These are phyloP conservation scores for Tieghemostelium lacteum DNA, from an alignment of 78 protist genomes.

Conservation along the genomic window DNA sequence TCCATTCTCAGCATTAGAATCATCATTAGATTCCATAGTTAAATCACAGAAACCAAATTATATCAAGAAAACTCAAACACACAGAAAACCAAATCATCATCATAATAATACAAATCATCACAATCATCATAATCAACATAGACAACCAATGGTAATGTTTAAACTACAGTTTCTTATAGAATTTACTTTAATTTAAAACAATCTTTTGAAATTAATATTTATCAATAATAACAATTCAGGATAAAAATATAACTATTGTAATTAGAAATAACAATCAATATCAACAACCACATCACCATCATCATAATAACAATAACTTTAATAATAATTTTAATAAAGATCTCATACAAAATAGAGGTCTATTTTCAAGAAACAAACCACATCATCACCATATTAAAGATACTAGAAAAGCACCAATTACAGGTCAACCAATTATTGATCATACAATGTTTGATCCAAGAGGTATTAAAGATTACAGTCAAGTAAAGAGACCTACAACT, in stretches of 20 bases:
- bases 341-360: background rate
- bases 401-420: background rate
- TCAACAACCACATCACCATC: background rate
- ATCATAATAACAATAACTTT: background rate
- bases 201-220: no score
- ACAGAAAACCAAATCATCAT: background rate
- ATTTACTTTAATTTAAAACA: background rate
- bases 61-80: no score
- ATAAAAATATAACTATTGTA: no score
- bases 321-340: no score
- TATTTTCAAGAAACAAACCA: background rate
- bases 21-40: background rate
- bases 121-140: no score
- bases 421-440: slow-evolving; percentile 29
- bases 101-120: background rate
- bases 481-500: slow-evolving; percentile 14
- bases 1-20: background rate
- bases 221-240: no score
- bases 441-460: slow-evolving; percentile 65
- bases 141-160: no score
- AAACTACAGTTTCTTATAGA: background rate
- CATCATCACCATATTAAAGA: background rate
- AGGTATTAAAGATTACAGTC: slow-evolving; percentile 66
- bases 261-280: background rate
- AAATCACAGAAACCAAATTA: background rate